Evolutionary conservation across 108 stramenopile species (phyloP), one percentile per base, ranked within the genome.

Genomic region (Skeletonema menzelii): DNA sequence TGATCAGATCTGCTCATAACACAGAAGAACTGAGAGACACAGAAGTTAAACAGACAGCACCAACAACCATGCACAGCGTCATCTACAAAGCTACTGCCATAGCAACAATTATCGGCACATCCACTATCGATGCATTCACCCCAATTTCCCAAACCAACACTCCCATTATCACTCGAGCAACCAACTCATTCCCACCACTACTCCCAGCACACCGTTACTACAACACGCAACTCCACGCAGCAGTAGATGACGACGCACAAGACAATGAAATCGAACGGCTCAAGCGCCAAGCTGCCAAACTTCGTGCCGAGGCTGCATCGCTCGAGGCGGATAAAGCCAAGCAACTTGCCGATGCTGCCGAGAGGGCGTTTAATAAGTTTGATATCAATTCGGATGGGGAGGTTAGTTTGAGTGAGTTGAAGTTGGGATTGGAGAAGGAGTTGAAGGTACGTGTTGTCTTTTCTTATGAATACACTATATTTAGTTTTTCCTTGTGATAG

Each of bases 211-310:
- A n/a, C 30, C 6, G 32, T 12, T 34, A 34, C 3, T 1, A 32
- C 58, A 63, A 2, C 5, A 63, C 62, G 0, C 32, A 24, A 63
- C 62, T 63, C 62, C 42, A 63, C 62, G n/a, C 7, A 0, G 30
- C 62, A 34, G 35, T 13, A 63, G 62, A 63, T 38, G 62, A 63
- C 20, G 62, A 63, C 17, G 62, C 62, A 10, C 62, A 71, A 27
- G 91, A 92, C 70, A 84, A 87, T 64, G 92, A 94, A 72, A 91
- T 94, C 47, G 87, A 86, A 65, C 82, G 90, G 4, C 88, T 94
- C 46, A 76, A 72, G 44, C 63, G 79, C 42, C 85, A 90, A 84
- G 93, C 93, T 0, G 86, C 90, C 19, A 90, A 88, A 70, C 73
- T 94, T 0, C 87, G 93, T 27, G 84, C 93, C 37, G 93, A 94